Conservation (phyloP, 768 basidiomycete genomes). For the Stropharia rugosoannulata region DNA sequence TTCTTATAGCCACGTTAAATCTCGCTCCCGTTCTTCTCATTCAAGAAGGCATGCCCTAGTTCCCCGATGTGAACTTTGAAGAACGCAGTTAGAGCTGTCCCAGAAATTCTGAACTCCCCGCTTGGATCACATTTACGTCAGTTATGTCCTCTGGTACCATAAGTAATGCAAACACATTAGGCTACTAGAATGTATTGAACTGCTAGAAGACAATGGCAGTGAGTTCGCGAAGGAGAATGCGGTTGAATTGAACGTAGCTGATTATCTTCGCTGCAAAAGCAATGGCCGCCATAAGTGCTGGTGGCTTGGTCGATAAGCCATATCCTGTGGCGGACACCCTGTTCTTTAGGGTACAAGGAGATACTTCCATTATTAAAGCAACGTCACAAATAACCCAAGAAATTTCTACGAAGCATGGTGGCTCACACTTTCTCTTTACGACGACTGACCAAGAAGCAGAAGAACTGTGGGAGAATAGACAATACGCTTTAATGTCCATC, state of each 20-base stretch:
- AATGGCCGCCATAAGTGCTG: conserved; percentile 75
- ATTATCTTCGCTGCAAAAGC: conserved; percentile 33
- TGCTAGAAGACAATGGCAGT: conserved; percentile 80
- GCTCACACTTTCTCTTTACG: conserved; percentile 70
- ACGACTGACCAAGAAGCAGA: conserved; percentile 73
- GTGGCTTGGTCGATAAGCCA: conserved; percentile 55
- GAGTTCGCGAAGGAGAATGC: conserved; percentile 15
- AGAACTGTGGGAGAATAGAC: conserved; percentile 81
- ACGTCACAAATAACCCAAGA: conserved; percentile 59
- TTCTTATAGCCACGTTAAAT: conserved; percentile 66
- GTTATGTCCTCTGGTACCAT: conserved; percentile 23
- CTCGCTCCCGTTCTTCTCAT: conserved; percentile 81
- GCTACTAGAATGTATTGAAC: conserved; percentile 79
- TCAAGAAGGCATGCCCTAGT: conserved; percentile 85
- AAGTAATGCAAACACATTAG: background rate
- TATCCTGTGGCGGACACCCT: conserved; percentile 80
- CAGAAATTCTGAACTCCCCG: conserved; percentile 71
- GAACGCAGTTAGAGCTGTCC: conserved; percentile 76
- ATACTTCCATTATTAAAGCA: conserved; percentile 52
- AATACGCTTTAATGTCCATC: conserved; percentile 85
- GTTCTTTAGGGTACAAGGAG: conserved; percentile 92
- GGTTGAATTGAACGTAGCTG: no score
- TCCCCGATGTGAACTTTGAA: conserved; percentile 79
- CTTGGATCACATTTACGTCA: conserved; percentile 73
- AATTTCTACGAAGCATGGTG: conserved; percentile 68